Evolutionary conservation across 2,329 filamentous ascomycete genomes (phyloP).

Genomic region (Aspergillus bombycis): DNA sequence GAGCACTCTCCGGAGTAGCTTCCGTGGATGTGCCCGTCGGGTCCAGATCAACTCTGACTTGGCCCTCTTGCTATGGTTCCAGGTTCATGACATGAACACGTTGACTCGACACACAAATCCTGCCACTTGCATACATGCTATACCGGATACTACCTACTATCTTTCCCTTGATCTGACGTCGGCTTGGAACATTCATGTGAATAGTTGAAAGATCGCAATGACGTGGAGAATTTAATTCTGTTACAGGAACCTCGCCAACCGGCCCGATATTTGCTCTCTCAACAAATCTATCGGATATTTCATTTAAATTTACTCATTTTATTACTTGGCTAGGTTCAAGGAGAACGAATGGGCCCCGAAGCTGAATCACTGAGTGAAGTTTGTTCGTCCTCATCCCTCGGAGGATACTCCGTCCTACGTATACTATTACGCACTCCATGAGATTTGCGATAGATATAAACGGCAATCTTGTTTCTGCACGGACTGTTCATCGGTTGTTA

Average conservation of each 20-base stretch:
- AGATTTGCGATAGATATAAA: neutral
- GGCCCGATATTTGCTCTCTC: neutral
- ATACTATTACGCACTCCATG: neutral
- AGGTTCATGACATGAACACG: slow-evolving; percentile 1
- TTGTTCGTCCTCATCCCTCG: neutral
- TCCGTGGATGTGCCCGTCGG: neutral
- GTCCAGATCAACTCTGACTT: slow-evolving; percentile 1
- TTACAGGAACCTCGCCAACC: neutral
- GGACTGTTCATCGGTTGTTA: slow-evolving; percentile 17
- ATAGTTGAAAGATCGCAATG: neutral
- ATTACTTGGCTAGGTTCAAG: neutral
- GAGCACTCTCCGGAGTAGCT: neutral
- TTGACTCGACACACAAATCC: neutral
- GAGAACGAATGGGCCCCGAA: neutral
- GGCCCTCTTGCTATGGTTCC: slow-evolving; percentile 1
- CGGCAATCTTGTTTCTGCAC: slow-evolving; percentile 13
- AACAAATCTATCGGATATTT: neutral
- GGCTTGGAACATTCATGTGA: neutral
- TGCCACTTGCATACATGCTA: neutral
- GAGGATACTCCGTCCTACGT: slow-evolving; percentile 2
- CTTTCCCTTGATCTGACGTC: neutral
- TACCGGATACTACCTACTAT: neutral
- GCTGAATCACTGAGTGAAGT: neutral
- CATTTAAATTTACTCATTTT: neutral
- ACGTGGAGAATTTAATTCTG: neutral